These are phyloP conservation scores for Epipyxis sp. DNA, from an alignment of 108 stramenopile genomes.

Conservation along the genomic window DNA sequence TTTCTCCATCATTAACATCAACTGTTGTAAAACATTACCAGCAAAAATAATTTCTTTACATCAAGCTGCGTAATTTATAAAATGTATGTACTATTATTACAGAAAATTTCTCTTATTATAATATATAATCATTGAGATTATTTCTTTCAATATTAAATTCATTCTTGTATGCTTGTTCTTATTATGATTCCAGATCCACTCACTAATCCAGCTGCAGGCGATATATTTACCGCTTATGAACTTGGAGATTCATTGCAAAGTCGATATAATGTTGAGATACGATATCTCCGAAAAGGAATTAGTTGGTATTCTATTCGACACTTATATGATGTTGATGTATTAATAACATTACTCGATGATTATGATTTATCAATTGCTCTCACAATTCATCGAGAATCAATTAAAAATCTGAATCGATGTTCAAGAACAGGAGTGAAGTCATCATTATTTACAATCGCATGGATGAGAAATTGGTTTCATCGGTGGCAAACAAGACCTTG, in stretches of 20 bases:
- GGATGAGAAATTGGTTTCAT: conserved; percentile 32
- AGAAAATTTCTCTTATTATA: too few species aligned
- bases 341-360: conserved; percentile 8
- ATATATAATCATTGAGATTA: conserved; percentile 5
- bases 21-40: too few species aligned
- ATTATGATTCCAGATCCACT: background rate
- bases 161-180: background rate
- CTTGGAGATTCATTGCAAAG: conserved; percentile 11
- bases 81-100: too few species aligned
- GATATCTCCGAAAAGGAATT: background rate
- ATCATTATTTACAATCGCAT: conserved; percentile 13
- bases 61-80: too few species aligned
- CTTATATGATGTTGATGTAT: conserved; percentile 18
- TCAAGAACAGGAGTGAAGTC: background rate
- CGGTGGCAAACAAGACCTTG: conserved; percentile 17
- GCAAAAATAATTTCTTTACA: too few species aligned
- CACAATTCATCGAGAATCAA: background rate
- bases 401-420: background rate
- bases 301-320: background rate
- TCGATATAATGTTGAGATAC: background rate
- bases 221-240: conserved; percentile 23
- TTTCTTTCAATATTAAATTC: conserved; percentile 4
- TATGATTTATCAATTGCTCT: background rate
- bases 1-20: too few species aligned
- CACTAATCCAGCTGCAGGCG: background rate